Evolutionary conservation across 1,284 basidiomycete species (phyloP), one percentile per base, ranked within the genome.

Genomic region (Moesziomyces antarcticus): DNA sequence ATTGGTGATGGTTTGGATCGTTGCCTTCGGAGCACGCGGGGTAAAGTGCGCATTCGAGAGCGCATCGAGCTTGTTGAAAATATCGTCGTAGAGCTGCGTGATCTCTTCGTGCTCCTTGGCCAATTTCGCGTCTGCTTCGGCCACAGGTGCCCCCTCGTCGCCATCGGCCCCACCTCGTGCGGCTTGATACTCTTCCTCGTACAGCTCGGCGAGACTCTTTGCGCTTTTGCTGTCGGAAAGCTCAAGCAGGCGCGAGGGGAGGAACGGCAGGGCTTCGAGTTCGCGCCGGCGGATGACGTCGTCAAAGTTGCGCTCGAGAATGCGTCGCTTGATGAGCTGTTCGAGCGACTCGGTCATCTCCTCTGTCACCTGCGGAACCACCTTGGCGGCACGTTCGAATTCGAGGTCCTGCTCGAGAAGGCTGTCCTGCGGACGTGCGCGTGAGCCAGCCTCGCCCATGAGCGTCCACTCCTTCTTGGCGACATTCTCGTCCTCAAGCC

Each of bases 21-120:
- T 89, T 2, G 92, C 91, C 84, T 95, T 97, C 27, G 96, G 94
- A 82, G 91, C 90, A 85, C 97, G 97, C 5, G 97, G 97, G 6
- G 93, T 92, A 84, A 94, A 98, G 85, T 98, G 93, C 3, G 95
- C 91, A 82, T 97, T 97, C 83, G 91, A 93, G 44, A 99, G 86
- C 8, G 95, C 94, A 85, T 99, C 96, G 30, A 99, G 87, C 85
- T 97, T 97, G 66, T 89, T 88, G 72, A 91, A 93, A 43, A 99
- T 91, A 46, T 89, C 88, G 62, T 94, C 92, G 91, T 95, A 97
- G 11, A 92, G 78, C 50, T 87, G 86, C 62, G 91, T 90, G 54
- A 99, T 90, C 83, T 93, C 93, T 18, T 91, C 89, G 82, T 97
- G 96, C 84, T 97, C 93, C 82, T 93, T 91, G 78, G 88, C 87